Conservation (phyloP, 495 filamentous ascomycete species). For the Aspergillus bertholletiae region DNA sequence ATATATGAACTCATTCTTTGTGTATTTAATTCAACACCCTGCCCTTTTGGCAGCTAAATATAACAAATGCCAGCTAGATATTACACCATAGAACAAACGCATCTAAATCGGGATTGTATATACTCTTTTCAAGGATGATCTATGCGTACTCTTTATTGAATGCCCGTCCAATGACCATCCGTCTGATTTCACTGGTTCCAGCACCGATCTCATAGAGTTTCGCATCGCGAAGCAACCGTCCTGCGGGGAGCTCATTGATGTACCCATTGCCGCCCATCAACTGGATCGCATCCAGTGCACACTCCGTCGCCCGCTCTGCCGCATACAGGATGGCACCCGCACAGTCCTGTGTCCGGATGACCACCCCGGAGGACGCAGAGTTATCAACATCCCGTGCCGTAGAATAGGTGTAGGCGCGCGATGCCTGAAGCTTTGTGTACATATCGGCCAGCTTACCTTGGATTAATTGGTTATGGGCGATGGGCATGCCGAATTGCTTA, state of each 20-base stretch:
- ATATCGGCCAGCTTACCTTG: conserved; percentile 95
- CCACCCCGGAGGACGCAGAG: conserved; percentile 42
- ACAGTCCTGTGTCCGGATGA: conserved; percentile 83
- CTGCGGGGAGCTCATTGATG: conserved; percentile 89
- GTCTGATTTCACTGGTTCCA: conserved; percentile 87
- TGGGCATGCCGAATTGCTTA: conserved; percentile 82
- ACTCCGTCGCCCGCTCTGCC: conserved; percentile 88
- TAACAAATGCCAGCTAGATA: background rate
- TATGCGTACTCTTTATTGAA: conserved; percentile 86
- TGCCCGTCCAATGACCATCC: conserved; percentile 91
- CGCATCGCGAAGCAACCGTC: conserved; percentile 78
- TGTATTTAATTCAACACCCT: background rate
- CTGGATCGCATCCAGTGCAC: conserved; percentile 86
- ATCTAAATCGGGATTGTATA: background rate
- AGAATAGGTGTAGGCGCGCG: conserved; percentile 72
- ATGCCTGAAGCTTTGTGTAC: conserved; percentile 88
- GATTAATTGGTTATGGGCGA: conserved; percentile 89
- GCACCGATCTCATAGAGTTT: conserved; percentile 97
- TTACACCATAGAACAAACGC: background rate
- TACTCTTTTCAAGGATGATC: background rate
- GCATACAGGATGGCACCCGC: conserved; percentile 93
- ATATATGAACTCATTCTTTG: background rate
- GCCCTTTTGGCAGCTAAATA: background rate
- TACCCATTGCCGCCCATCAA: conserved; percentile 95
- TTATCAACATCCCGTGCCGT: conserved; percentile 76